Evolutionary conservation across 1,139 yeast species (phyloP).

Genomic region (Taphrina betulina): DNA sequence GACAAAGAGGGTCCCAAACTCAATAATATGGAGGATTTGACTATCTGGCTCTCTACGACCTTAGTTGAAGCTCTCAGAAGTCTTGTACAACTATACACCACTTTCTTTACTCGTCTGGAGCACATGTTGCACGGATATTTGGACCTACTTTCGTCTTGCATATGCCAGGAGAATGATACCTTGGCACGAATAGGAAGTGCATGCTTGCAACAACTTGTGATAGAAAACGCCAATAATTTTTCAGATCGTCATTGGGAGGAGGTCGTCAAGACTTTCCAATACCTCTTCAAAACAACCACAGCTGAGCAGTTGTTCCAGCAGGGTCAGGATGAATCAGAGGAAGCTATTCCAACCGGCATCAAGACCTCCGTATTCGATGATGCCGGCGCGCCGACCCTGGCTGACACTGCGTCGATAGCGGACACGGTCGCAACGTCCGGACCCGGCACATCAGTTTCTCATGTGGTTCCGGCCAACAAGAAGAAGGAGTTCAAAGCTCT

Average conservation of each 20-base stretch:
- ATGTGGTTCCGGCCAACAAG: conserved; percentile 40
- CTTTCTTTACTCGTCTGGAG: conserved; percentile 72
- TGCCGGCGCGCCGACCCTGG: conserved; percentile 26
- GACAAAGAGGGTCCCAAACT: conserved; percentile 72
- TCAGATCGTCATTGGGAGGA: conserved; percentile 69
- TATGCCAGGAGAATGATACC: conserved; percentile 95
- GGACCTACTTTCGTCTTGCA: conserved; percentile 75
- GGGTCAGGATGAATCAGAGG: conserved; percentile 36
- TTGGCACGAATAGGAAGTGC: conserved; percentile 92
- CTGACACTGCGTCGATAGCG: conserved; percentile 26
- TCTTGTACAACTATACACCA: conserved; percentile 77
- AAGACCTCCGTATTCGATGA: conserved; percentile 37
- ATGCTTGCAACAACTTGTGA: conserved; percentile 73
- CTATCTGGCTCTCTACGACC: conserved; percentile 96
- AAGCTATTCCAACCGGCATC: conserved; percentile 35
- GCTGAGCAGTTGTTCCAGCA: conserved; percentile 70
- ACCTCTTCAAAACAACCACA: conserved; percentile 75
- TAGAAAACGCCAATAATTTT: conserved; percentile 71
- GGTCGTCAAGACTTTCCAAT: conserved; percentile 61
- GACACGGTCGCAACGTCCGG: conserved; percentile 34
- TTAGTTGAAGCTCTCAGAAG: conserved; percentile 91
- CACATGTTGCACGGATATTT: conserved; percentile 74
- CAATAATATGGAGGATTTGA: conserved; percentile 72
- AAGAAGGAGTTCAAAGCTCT: conserved; percentile 67
- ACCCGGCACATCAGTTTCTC: not conserved